Percentiles rank a stretch among this genome's conserved stretches.
These are phyloP conservation scores for Albophoma yamanashiensis DNA, from an alignment of 2,329 filamentous ascomycete species.

Conservation along the genomic window DNA sequence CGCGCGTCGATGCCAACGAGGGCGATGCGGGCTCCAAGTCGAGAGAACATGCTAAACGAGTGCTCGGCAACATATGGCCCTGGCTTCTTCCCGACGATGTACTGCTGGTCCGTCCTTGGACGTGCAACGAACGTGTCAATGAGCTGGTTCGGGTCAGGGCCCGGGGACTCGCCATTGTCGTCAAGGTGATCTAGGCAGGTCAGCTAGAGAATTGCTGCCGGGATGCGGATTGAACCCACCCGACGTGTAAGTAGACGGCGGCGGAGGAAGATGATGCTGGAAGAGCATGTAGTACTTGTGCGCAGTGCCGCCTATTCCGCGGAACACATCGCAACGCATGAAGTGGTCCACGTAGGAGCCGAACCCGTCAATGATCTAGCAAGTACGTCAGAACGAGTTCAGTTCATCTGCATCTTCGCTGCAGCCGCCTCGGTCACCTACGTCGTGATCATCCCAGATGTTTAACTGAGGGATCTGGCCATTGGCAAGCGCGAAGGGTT, in stretches of 20 bases:
- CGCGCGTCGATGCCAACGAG: constrained; percentile 87
- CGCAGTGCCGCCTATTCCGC: constrained; percentile 80
- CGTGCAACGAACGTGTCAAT: constrained; percentile 61
- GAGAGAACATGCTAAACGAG: constrained; percentile 79
- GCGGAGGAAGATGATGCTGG: constrained; percentile 85
- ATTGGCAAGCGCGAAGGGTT: constrained; percentile 76
- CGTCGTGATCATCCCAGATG: constrained; percentile 93
- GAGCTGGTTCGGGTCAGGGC: constrained; percentile 60
- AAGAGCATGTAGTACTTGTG: constrained; percentile 99
- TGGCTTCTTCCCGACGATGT: constrained; percentile 66
- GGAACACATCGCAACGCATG: constrained; percentile 87
- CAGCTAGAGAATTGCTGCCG: background rate
- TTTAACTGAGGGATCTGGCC: constrained; percentile 93
- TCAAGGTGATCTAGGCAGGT: constrained; percentile 9
- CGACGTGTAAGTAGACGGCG: constrained; percentile 75
- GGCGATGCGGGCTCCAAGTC: constrained; percentile 70
- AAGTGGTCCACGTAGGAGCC: constrained; percentile 91
- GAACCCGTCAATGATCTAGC: constrained; percentile 78
- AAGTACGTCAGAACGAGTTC: constrained; percentile 22
- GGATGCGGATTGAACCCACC: constrained; percentile 29
- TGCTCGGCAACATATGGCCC: constrained; percentile 85
- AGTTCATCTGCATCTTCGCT: background rate
- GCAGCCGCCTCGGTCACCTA: constrained; percentile 32
- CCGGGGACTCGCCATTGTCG: constrained; percentile 26
- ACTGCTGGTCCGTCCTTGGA: constrained; percentile 51